Evolutionary conservation across 2,329 filamentous ascomycete genomes (phyloP).

Genomic region (Fusarium chlamydosporum): DNA sequence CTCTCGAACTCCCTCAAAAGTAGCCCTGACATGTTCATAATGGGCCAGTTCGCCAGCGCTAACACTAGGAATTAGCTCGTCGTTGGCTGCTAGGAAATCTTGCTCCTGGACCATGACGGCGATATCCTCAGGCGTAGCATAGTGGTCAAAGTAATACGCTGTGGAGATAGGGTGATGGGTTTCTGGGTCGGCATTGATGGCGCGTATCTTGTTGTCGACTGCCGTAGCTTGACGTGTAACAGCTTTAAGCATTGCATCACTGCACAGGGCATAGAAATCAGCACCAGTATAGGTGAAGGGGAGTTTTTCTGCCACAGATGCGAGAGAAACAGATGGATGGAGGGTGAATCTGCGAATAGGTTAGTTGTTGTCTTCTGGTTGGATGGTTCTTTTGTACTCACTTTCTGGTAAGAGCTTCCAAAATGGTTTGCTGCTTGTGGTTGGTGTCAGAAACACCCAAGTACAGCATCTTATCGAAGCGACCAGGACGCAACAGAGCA

Average conservation of each 20-base stretch:
- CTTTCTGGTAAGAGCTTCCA: constrained; percentile 96
- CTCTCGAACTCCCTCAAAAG: constrained; percentile 77
- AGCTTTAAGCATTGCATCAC: constrained; percentile 98
- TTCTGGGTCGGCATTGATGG: constrained; percentile 69
- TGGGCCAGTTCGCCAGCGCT: constrained; percentile 92
- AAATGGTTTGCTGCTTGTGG: constrained; percentile 93
- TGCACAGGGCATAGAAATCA: constrained; percentile 96
- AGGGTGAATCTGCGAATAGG: constrained; percentile 80
- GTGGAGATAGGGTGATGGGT: constrained; percentile 74
- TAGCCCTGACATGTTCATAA: constrained; percentile 85
- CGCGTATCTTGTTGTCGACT: constrained; percentile 86
- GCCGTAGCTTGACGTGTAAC: constrained; percentile 89
- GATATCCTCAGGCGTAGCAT: constrained; percentile 84
- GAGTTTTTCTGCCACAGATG: constrained; percentile 78
- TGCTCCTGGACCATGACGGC: constrained; percentile 89
- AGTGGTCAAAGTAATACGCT: constrained; percentile 96
- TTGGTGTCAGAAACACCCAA: constrained; percentile 96
- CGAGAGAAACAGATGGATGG: constrained; percentile 81
- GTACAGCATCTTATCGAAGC: constrained; percentile 99
- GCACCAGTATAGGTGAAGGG: constrained; percentile 98
- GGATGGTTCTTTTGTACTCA: constrained; percentile 61
- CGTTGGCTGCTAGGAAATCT: constrained; percentile 86
- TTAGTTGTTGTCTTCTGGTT: constrained; percentile 18
- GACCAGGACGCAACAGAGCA: constrained; percentile 86
- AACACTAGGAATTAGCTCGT: constrained; percentile 92